These are phyloP conservation scores for Omphalotus guepiniiformis DNA, from an alignment of 768 basidiomycete genomes.

Conservation along the genomic window DNA sequence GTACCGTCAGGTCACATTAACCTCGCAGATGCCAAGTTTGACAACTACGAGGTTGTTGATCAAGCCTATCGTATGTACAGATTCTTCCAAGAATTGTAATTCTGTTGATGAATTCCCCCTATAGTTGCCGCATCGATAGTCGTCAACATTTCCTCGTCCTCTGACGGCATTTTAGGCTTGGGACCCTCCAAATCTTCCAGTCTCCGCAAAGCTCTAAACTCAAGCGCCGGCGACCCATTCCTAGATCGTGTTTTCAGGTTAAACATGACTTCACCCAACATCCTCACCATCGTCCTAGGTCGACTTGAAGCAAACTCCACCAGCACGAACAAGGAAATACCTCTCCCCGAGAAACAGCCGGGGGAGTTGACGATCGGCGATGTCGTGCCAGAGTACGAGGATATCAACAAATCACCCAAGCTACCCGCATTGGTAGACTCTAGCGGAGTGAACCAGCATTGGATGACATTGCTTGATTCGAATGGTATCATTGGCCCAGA, in stretches of 20 bases:
- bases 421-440: slow-evolving; percentile 15
- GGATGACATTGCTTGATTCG: slow-evolving; percentile 13
- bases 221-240: slow-evolving; percentile 12
- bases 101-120: background rate
- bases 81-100: background rate
- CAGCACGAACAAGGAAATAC: background rate
- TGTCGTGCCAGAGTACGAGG: slow-evolving; percentile 16
- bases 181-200: slow-evolving; percentile 18
- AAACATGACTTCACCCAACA: slow-evolving; percentile 19
- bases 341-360: slow-evolving; percentile 1
- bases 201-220: slow-evolving; percentile 10
- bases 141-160: background rate
- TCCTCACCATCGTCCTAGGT: slow-evolving; percentile 16
- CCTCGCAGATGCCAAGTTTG: slow-evolving; percentile 14
- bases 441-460: slow-evolving; percentile 13
- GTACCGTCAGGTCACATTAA: slow-evolving; percentile 14
- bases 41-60: slow-evolving; percentile 13
- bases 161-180: slow-evolving; percentile 18
- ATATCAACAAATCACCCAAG: slow-evolving; percentile 14
- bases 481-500: slow-evolving; percentile 21
- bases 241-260: slow-evolving; percentile 22
- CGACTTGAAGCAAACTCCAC: slow-evolving; percentile 2
- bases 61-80: slow-evolving; percentile 17
- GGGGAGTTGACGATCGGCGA: slow-evolving; percentile 20
- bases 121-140: background rate